phyloP scores from a whole-genome alignment of 192 early-diverging fungal species.

The Borealophlyctis nickersoniae region DNA sequence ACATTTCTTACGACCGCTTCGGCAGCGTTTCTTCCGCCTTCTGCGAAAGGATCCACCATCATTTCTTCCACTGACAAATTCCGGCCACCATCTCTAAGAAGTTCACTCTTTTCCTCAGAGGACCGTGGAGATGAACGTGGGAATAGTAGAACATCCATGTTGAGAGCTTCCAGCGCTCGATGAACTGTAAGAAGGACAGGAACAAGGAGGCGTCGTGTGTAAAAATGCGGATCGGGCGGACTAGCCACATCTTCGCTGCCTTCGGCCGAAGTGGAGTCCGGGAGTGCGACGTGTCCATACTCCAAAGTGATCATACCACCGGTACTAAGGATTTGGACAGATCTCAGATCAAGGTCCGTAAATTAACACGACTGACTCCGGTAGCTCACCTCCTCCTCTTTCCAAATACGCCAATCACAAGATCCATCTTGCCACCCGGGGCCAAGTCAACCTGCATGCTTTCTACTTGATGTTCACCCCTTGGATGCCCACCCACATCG shows the following conservation, averaged over 20 bases:
- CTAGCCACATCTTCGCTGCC: slow-evolving; percentile 13
- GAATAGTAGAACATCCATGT: slow-evolving; percentile 66
- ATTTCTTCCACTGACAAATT: slow-evolving; percentile 45
- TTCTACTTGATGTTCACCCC: no score
- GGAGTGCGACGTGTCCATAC: slow-evolving; percentile 52
- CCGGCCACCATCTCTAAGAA: slow-evolving; percentile 7
- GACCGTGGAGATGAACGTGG: slow-evolving; percentile 10
- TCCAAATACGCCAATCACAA: slow-evolving; percentile 69
- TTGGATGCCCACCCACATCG: no score
- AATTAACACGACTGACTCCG: no score
- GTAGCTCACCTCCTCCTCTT: slow-evolving; percentile 61
- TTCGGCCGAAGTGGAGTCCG: slow-evolving; percentile 7
- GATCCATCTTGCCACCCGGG: slow-evolving; percentile 44
- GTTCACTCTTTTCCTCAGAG: neutral
- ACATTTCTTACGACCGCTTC: slow-evolving; percentile 7
- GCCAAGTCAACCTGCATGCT: slow-evolving; percentile 43
- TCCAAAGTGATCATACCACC: slow-evolving; percentile 69
- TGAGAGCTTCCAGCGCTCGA: slow-evolving; percentile 55
- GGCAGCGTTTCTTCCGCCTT: slow-evolving; percentile 40
- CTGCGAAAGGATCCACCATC: slow-evolving; percentile 42
- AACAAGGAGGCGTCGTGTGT: slow-evolving; percentile 61
- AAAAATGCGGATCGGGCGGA: slow-evolving; percentile 40
- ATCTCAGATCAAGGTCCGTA: no score
- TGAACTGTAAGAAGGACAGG: slow-evolving; percentile 71
- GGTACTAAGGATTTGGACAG: slow-evolving; percentile 42